Evolutionary conservation across 352 stramenopile species (phyloP).

Genomic region (Globisporangium barbulae): DNA sequence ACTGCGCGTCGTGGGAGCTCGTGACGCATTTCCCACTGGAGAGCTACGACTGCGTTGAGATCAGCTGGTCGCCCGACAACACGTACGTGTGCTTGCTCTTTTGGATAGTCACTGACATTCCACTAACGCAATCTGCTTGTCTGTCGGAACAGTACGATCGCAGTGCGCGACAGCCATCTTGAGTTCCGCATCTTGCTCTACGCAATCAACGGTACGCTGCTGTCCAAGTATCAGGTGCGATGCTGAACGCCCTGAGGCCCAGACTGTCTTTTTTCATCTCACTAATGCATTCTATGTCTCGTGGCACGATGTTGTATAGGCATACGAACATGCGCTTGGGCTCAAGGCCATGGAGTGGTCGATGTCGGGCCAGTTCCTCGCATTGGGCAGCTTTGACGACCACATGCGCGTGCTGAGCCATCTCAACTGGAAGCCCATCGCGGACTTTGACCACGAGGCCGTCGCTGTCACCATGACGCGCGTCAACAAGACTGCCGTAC

Average conservation of each 20-base stretch:
- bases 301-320: constrained; percentile 26
- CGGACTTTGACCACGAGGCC: constrained; percentile 67
- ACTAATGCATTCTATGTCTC: no score
- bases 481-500: constrained; percentile 37
- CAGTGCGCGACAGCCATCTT: constrained; percentile 65
- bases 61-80: constrained; percentile 67
- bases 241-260: no score
- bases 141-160: constrained; percentile 42
- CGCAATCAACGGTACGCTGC: constrained; percentile 49
- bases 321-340: constrained; percentile 76
- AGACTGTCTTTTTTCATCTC: not conserved
- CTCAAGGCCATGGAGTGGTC: constrained; percentile 78
- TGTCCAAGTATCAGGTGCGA: constrained; percentile 71
- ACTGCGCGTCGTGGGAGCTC: constrained; percentile 70
- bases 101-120: no score
- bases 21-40: constrained; percentile 65
- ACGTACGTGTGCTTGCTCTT: constrained; percentile 32
- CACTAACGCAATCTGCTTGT: no score
- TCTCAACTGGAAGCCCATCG: constrained; percentile 74
- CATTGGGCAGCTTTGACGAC: constrained; percentile 76
- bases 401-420: constrained; percentile 72
- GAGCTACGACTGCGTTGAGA: constrained; percentile 79
- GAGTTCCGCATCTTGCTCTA: constrained; percentile 78
- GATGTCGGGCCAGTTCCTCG: constrained; percentile 70
- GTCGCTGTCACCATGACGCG: constrained; percentile 42